phyloP scores from a whole-genome alignment of 495 filamentous ascomycete genomes.

The Trichoderma erinaceum region DNA sequence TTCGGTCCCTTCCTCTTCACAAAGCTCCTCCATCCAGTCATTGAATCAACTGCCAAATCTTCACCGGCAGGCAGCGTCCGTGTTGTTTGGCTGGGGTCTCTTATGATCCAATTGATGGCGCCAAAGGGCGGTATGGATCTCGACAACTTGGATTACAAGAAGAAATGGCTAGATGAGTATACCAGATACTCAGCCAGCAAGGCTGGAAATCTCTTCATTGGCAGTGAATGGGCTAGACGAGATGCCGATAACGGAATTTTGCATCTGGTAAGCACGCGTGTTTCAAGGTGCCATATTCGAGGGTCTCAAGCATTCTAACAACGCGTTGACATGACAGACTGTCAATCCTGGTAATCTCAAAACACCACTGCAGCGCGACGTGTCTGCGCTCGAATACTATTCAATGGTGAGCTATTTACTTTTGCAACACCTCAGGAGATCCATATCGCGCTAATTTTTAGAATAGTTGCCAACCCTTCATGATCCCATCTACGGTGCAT shows the following conservation, averaged over 20 bases:
- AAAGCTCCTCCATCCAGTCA: slow-evolving; percentile 38
- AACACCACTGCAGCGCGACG: slow-evolving; percentile 9
- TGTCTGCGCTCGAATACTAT: slow-evolving; percentile 10
- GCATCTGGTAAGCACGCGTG: not conserved
- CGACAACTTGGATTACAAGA: slow-evolving; percentile 30
- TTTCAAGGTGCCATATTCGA: not conserved
- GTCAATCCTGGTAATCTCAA: slow-evolving; percentile 11
- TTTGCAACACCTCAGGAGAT: not conserved
- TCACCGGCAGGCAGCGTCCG: slow-evolving; percentile 30
- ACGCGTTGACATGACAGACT: not conserved
- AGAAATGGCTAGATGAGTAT: not conserved
- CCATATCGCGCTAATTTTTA: not conserved
- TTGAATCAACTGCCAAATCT: slow-evolving; percentile 30
- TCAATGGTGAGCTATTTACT: not conserved
- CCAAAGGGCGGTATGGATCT: slow-evolving; percentile 25
- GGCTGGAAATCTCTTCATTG: not conserved
- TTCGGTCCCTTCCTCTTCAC: slow-evolving; percentile 36
- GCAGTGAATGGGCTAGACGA: slow-evolving; percentile 4
- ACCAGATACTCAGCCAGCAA: slow-evolving; percentile 7
- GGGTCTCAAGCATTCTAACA: not conserved
- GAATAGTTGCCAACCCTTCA: not conserved
- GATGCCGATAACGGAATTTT: slow-evolving; percentile 8
- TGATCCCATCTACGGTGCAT: slow-evolving; percentile 32
- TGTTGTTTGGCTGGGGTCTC: slow-evolving; percentile 37
- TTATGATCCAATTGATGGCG: slow-evolving; percentile 20